Base-by-base conservation (phyloP, 371 early-diverging fungal species). In the Rhizopus arrhizus region DNA sequence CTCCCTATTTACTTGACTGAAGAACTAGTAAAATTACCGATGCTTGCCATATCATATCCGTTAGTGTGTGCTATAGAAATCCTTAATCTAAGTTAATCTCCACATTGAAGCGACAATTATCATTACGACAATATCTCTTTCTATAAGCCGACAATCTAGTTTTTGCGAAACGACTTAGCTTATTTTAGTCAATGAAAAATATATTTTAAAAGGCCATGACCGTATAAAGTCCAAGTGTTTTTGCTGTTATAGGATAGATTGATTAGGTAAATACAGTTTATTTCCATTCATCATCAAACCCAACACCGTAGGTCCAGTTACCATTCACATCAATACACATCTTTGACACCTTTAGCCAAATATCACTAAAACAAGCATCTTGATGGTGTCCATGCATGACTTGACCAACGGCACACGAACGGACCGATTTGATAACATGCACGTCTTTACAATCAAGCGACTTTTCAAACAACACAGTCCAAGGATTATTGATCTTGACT, bases 351-450 rank as follows among this genome's bases (percentile, higher is more conserved):
- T 74, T 58, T 15, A 78, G 43, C 65, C 72, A 73, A 2, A 68
- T 49, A 7, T 58, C 38, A 13, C 58, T 51, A 5, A 58, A 41
- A 3, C 40, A 45, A 3, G 62, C 28, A 16, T 54, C 51, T 22
- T 59, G 59, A 13, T 72, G 64, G 35, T 62, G 56, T 0, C 77
- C 81, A 50, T 70, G 74, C 3, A 78, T 51, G 29, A 73, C 57
- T 32, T 82, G 79, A 3, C 66, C 81, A 0, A 75, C 64, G 10
- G 79, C 79, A 55, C 72, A 72, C 0, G 81, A 54, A 28, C 86
- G 81, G 0, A 80, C 70, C 0, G 68, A 78, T 36, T 87, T 87
- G 54, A 79, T 72, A 0, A 79, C 74, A 65, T 87, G 87, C 28
- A 73, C 72, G 28, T 87, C 86, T 38, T 80, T 56, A 33, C 67